These are phyloP conservation scores for Fusarium keratoplasticum DNA, from an alignment of 2,329 filamentous ascomycete genomes.

Conservation along the genomic window DNA sequence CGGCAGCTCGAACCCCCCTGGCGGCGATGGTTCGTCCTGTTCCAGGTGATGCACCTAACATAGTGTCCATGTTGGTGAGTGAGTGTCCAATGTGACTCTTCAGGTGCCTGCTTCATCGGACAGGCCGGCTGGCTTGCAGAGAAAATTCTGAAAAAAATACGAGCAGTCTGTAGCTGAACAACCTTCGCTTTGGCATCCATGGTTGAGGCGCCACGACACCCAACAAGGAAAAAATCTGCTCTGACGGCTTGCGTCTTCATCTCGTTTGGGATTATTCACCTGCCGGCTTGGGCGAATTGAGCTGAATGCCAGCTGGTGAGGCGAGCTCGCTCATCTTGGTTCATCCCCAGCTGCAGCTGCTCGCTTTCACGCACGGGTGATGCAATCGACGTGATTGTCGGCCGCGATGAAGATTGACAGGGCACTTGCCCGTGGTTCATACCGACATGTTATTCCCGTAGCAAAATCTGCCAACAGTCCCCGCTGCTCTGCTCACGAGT, in stretches of 20 bases:
- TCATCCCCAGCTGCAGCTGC: constrained; percentile 12
- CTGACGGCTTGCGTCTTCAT: constrained; percentile 21
- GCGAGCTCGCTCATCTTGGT: constrained; percentile 16
- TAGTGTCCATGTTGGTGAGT: constrained; percentile 2
- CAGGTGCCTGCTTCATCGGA: constrained; percentile 26
- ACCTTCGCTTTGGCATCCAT: constrained; percentile 14
- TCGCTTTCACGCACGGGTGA: constrained; percentile 15
- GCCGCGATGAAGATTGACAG: constrained; percentile 29
- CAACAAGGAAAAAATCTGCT: constrained; percentile 20
- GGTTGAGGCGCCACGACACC: constrained; percentile 16
- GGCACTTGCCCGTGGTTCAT: neutral
- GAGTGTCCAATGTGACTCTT: constrained; percentile 24
- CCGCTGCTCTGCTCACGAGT: constrained; percentile 1
- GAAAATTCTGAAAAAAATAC: neutral
- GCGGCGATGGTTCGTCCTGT: constrained; percentile 32
- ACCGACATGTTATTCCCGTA: neutral
- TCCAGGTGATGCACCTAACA: constrained; percentile 26
- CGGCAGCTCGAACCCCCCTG: constrained; percentile 31
- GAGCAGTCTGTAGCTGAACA: constrained; percentile 16
- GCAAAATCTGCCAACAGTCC: neutral
- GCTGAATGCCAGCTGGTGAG: constrained; percentile 21
- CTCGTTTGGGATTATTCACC: constrained; percentile 34
- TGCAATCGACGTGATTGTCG: constrained; percentile 14
- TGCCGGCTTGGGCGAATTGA: constrained; percentile 30
- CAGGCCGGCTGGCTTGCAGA: constrained; percentile 6